Evolutionary conservation across 495 filamentous ascomycete genomes (phyloP), one percentile per base, ranked within the genome.

Genomic region (Aspergillus cristatus): DNA sequence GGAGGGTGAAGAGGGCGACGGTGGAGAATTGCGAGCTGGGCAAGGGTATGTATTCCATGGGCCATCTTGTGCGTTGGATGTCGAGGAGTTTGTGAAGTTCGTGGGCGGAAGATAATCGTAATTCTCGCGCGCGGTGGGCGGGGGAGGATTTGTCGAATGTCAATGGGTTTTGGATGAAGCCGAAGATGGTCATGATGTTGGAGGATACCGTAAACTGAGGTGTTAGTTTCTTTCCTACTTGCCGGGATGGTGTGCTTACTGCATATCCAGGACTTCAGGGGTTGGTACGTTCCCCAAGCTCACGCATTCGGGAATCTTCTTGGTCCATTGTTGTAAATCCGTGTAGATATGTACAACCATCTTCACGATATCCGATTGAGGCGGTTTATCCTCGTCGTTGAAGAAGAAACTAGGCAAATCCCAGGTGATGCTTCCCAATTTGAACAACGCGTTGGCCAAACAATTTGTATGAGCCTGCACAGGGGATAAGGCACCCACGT

Each of bases 401-500:
- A 49, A 47, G 1, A 54, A 14, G 22, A 37, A 40, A 11, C 41
- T 14, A 8, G 28, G 31, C 16, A 42, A 32, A 2, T 54, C 43
- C 40, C 41, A 42, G 0, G 29, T 18, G n/a, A 54, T 43, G 3
- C 30, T 18, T 10, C 18, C 22, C 1, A 47, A 14, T 10, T 45
- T 35, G 5, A 15, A 35, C 8, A 38, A 14, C 1, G 14, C 33
- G 8, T 50, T 41, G 11, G 40, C 17, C 18, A 47, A 14, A 11
- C 47, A 50, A 18, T 43, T 34, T 7, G 44, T 37, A 38, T 54
- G 47, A 0, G 47, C 43, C 14, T 40, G 32, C 6, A 24, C 13
- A 10, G 22, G 14, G 46, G 46, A 30, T 54, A 54, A 1, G 50
- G 37, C 3, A 14, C 29, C 50, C 50, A 54, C 26, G 20, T 33